These are phyloP conservation scores for Geosmithia putterillii DNA, from an alignment of 2,329 filamentous ascomycete genomes.

Conservation along the genomic window DNA sequence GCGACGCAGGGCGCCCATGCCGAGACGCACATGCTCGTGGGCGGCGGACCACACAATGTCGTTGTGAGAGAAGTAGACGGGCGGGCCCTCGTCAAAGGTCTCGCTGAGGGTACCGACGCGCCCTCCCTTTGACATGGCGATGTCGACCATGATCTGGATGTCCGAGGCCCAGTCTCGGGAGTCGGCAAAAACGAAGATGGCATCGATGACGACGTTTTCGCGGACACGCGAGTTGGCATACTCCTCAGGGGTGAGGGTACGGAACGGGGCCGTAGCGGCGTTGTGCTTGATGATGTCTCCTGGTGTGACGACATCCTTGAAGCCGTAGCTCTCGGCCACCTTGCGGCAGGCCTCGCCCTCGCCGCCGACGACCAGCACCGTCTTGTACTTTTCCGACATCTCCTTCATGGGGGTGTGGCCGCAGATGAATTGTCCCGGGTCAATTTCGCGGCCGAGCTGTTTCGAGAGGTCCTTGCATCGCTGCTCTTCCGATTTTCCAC, in stretches of 20 bases:
- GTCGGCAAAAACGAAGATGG: slow-evolving; percentile 90
- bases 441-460: slow-evolving; percentile 78
- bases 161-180: slow-evolving; percentile 93
- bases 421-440: slow-evolving; percentile 88
- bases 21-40: slow-evolving; percentile 78
- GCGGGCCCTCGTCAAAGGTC: slow-evolving; percentile 71
- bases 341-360: slow-evolving; percentile 81
- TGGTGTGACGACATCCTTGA: slow-evolving; percentile 84
- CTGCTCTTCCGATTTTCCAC: slow-evolving; percentile 87
- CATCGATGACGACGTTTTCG: slow-evolving; percentile 61
- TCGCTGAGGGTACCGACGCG: slow-evolving; percentile 68
- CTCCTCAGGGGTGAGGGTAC: slow-evolving; percentile 71
- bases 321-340: slow-evolving; percentile 84
- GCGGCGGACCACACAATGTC: slow-evolving; percentile 90
- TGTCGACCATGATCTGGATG: slow-evolving; percentile 87
- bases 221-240: slow-evolving; percentile 53
- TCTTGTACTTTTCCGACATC: slow-evolving; percentile 69
- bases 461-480: slow-evolving; percentile 73
- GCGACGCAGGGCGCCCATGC: slow-evolving; percentile 82
- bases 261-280: slow-evolving; percentile 78
- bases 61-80: slow-evolving; percentile 84
- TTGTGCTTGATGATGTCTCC: slow-evolving; percentile 94
- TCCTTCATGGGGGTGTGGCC: slow-evolving; percentile 93
- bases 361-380: slow-evolving; percentile 66
- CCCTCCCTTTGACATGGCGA: slow-evolving; percentile 81